These are phyloP conservation scores for Phlebiopsis flavidoalba DNA, from an alignment of 768 basidiomycete species.

Conservation along the genomic window DNA sequence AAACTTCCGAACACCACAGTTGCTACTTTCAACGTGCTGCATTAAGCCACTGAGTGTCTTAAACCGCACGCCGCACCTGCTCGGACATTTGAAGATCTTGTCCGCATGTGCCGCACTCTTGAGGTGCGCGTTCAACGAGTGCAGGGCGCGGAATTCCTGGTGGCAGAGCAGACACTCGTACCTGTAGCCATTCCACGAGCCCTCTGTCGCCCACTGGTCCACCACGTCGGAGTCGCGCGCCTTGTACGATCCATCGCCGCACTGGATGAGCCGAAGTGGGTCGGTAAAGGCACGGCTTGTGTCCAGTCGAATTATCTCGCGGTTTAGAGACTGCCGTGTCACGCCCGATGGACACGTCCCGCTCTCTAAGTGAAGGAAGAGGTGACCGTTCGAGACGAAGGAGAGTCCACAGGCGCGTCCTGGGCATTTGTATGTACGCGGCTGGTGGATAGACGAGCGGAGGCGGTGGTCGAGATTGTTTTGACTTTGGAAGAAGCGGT, in stretches of 20 bases:
- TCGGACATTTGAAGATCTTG: slow-evolving; percentile 52
- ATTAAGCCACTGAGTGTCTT: slow-evolving; percentile 51
- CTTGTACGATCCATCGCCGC: slow-evolving; percentile 14
- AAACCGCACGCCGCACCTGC: slow-evolving; percentile 38
- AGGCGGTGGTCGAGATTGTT: slow-evolving; percentile 42
- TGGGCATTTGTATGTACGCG: slow-evolving; percentile 28
- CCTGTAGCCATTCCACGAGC: slow-evolving; percentile 35
- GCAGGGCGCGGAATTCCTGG: slow-evolving; percentile 32
- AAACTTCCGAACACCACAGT: slow-evolving; percentile 51
- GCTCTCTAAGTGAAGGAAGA: slow-evolving; percentile 59
- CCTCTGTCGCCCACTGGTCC: slow-evolving; percentile 31
- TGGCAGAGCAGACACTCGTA: slow-evolving; percentile 69
- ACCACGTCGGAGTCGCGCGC: slow-evolving; percentile 24
- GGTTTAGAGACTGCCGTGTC: slow-evolving; percentile 30
- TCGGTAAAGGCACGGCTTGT: slow-evolving; percentile 44
- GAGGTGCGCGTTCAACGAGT: slow-evolving; percentile 55
- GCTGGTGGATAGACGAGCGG: slow-evolving; percentile 42
- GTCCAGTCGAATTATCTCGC: slow-evolving; percentile 35
- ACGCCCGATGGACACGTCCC: slow-evolving; percentile 50
- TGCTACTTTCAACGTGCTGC: slow-evolving; percentile 63
- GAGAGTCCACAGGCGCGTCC: slow-evolving; percentile 35
- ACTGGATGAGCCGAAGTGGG: slow-evolving; percentile 43
- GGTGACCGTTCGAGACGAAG: slow-evolving; percentile 49
- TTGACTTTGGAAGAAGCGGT: slow-evolving; percentile 30
- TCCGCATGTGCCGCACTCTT: slow-evolving; percentile 55